These are phyloP conservation scores for Nicotiana sylvestris DNA, from an alignment of 257 asterid species.

Conservation along the genomic window DNA sequence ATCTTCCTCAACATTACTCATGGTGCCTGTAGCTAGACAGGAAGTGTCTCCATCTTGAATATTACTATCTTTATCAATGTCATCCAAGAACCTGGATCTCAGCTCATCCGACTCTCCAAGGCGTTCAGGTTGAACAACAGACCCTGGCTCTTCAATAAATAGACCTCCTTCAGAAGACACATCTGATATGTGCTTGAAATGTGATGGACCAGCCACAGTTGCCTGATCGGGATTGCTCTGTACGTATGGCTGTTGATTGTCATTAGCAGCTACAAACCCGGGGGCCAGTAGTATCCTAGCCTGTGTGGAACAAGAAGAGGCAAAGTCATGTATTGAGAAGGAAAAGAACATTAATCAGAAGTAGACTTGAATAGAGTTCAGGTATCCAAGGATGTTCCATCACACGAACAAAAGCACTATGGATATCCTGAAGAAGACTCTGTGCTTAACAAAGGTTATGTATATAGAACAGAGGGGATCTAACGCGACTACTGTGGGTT, in stretches of 20 bases:
- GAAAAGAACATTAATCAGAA: not conserved
- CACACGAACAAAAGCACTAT: not conserved
- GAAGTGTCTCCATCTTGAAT: constrained; percentile 72
- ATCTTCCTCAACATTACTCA: constrained; percentile 69
- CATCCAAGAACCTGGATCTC: constrained; percentile 26
- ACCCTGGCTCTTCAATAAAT: constrained; percentile 25
- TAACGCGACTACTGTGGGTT: not conserved
- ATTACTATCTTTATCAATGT: constrained; percentile 56
- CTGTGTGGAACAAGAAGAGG: constrained; percentile 31
- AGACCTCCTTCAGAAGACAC: constrained; percentile 18
- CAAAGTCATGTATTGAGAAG: not conserved
- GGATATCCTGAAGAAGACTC: not conserved
- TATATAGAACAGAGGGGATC: not conserved
- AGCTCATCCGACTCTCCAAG: constrained; percentile 27
- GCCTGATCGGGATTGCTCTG: constrained; percentile 30
- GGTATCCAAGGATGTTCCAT: not conserved
- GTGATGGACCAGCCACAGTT: constrained; percentile 27
- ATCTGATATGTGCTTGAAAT: constrained; percentile 23
- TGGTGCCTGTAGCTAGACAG: constrained; percentile 78
- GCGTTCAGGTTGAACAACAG: constrained; percentile 28
- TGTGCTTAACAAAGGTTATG: not conserved
- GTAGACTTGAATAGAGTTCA: not conserved
- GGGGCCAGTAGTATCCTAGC: constrained; percentile 85
- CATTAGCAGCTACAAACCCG: constrained; percentile 40
- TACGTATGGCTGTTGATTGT: constrained; percentile 31